Conservation (phyloP, 1,284 basidiomycete genomes). For the Ustilago shanxiensis region DNA sequence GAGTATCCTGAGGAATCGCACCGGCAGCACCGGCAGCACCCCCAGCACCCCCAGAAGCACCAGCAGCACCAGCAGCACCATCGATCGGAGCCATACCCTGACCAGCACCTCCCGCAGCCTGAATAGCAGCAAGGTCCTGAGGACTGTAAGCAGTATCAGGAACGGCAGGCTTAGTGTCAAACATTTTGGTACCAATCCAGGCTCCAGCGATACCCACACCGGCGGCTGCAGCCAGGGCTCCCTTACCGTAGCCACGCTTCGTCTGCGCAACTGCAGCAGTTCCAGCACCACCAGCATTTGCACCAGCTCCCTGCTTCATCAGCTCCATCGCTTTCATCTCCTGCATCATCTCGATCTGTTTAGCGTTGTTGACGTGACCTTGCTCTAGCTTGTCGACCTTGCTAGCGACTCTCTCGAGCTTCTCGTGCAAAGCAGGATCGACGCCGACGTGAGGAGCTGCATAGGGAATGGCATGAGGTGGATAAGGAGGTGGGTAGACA, state of each 20-base stretch:
- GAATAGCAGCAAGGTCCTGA: conserved; percentile 26
- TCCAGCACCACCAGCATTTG: neutral
- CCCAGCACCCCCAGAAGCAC: conserved; percentile 15
- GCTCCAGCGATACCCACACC: conserved; percentile 10
- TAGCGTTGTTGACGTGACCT: neutral
- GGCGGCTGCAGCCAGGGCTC: neutral
- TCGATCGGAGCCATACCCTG: no score
- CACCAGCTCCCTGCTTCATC: neutral
- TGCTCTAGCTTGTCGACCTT: conserved; percentile 11
- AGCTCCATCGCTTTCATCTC: conserved; percentile 25
- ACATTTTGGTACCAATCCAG: conserved; percentile 20
- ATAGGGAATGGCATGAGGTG: neutral
- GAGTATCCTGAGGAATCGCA: neutral
- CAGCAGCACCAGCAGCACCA: conserved; percentile 27
- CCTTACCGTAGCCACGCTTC: conserved; percentile 11
- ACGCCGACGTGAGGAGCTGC: neutral
- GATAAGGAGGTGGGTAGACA: conserved; percentile 11
- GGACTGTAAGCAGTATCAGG: conserved; percentile 18
- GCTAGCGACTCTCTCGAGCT: conserved; percentile 3
- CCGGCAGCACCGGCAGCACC: conserved; percentile 6
- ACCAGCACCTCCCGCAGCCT: conserved; percentile 23
- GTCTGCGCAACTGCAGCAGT: neutral
- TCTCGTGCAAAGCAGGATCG: conserved; percentile 9
- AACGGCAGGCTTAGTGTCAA: conserved; percentile 42
- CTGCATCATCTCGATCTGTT: conserved; percentile 30